phyloP scores from a whole-genome alignment of 2,329 filamentous ascomycete genomes.

The Diaporthe vaccinii region DNA sequence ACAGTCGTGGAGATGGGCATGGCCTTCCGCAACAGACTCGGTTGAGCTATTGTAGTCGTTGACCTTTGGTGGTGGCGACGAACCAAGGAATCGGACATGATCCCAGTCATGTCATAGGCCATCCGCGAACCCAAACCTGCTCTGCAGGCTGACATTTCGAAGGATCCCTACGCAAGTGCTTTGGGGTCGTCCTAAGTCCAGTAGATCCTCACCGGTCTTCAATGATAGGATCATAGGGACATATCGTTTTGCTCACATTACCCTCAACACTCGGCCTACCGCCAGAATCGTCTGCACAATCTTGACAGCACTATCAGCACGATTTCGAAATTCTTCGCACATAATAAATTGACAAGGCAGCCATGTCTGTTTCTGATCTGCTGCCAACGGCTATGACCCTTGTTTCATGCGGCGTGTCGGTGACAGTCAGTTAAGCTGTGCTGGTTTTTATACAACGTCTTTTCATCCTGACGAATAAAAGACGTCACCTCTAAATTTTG shows the following conservation, averaged over 20 bases:
- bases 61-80: not conserved
- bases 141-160: not conserved
- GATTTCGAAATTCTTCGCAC: not conserved
- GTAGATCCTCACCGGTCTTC: slow-evolving; percentile 11
- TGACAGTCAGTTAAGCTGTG: not conserved
- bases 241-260: not conserved
- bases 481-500: not conserved
- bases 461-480: not conserved
- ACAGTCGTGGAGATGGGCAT: not conserved
- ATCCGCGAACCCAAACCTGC: not conserved
- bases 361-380: not conserved
- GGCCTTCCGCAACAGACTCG: not conserved
- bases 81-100: not conserved
- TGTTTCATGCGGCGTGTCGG: not conserved
- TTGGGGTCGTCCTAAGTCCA: not conserved
- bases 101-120: not conserved
- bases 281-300: not conserved
- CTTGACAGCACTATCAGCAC: too few relatives aligned
- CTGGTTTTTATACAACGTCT: not conserved
- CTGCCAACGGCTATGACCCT: not conserved
- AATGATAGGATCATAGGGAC: not conserved
- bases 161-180: not conserved
- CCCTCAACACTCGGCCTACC: not conserved
- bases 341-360: not conserved
- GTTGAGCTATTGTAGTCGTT: not conserved